Evolutionary conservation across 2,329 filamentous ascomycete genomes (phyloP), one percentile per base, ranked within the genome.

Genomic region (Ascochyta fabae): DNA sequence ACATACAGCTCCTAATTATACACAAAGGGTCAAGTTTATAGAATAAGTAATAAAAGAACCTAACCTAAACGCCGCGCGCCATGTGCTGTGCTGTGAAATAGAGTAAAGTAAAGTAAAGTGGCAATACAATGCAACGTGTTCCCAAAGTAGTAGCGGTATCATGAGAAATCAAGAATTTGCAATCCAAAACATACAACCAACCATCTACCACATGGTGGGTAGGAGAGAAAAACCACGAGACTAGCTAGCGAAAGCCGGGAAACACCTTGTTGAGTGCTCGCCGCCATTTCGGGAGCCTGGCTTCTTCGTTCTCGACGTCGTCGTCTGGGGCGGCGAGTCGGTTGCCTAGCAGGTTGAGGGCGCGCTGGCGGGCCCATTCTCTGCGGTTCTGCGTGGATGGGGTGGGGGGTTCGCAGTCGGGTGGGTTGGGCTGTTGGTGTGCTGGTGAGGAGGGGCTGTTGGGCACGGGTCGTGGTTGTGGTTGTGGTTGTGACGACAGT

Each of bases 301-400:
- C 10, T 31, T 31, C 29, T 12, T 31, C 33, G 15, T 6, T 58
- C 52, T 24, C 67, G 10, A 31, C 63, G 33, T 73, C 64, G 12
- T 71, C 70, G 29, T 62, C 63, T 15, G 57, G 48, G 2, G 70
- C 67, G 12, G 55, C 60, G 10, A 65, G 57, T 2, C 61, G 58
- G 39, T 64, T 64, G n/a, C 78, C 78, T 5, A 80, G 69, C 64
- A 81, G 72, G 9, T 73, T 67, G n/a, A 79, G 56, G 9, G 79
- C 79, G 41, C 79, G 69, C 55, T 78, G 75, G 4, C 78, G 72
- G 5, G 78, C 78, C 78, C 79, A 80, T 54, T 81, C 78, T 48
- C 78, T 65, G 35, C 78, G 69, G 31, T 74, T 70, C 5, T 69
- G 68, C 0, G 62, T 53, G 4, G 60, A 39, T 27, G 59, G 8